Base-by-base conservation (phyloP, 1,284 basidiomycete genomes). In the Leccinum subspadiceum region DNA sequence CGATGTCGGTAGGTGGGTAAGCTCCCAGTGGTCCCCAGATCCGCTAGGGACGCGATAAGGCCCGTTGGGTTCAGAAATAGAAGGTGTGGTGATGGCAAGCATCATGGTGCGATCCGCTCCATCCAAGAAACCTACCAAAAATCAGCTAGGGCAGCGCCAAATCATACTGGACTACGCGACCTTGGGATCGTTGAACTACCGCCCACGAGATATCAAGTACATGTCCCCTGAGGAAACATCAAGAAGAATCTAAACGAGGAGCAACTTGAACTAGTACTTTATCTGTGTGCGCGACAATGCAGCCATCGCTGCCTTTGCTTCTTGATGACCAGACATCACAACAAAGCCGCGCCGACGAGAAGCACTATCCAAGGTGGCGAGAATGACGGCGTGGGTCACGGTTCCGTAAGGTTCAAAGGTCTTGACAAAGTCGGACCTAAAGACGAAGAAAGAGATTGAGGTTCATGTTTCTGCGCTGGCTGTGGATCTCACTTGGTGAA, bases 201-300 rank as follows among this genome's bases (percentile, higher is more conserved):
- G 89, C 89, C 89, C 89, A 91, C 2, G 89, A 91, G 56, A 91
- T 82, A 68, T 91, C 89, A 50, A 91, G 82, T 22, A 79, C 77
- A 66, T 89, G 85, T 5, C 86, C 87, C 66, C 88, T 90, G 49
- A 41, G 58, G 26, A 26, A 9, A 20, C 37, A 20, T 62, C 60
- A 56, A 67, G 41, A 31, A 48, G 4, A 1, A 4, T 20, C 49
- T 8, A 6, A 37, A 48, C 26, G 54, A 5, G 2, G n/a, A 33
- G 48, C 5, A 53, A 54, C 41, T 20, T 57, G 54, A 57, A 54
- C 24, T 24, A 58, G 44, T 53, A 66, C 88, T 86, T 87, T 64
- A 89, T 79, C 65, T 87, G 84, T 33, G 82, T 85, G 52, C 87
- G 83, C 35, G 86, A 87, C 49, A 92, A 70, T 5, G 77, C 75